Conservation (phyloP, 345 rosid genomes). For the Ceriops decandra region DNA sequence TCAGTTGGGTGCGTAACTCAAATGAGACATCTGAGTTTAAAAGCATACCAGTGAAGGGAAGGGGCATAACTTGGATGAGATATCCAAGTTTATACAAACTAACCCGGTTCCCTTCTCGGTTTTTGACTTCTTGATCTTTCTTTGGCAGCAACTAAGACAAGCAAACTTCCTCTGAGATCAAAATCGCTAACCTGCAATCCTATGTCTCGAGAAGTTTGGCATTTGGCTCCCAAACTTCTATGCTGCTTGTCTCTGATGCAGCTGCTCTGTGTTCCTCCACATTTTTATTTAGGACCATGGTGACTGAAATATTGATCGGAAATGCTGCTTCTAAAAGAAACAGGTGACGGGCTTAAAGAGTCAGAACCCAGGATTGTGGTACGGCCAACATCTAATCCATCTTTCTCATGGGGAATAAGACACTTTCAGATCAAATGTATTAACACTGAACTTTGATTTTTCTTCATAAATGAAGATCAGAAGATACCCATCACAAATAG, state of each 20-base stretch:
- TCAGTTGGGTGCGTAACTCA: slow-evolving; percentile 4
- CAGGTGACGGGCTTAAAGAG: neutral
- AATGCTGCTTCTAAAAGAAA: neutral
- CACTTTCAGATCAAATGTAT: slow-evolving; percentile 27
- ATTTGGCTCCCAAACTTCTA: slow-evolving; percentile 7
- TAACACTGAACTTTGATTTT: slow-evolving; percentile 29
- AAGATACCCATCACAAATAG: slow-evolving; percentile 32
- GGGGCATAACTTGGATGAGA: neutral
- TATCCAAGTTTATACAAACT: slow-evolving; percentile 4
- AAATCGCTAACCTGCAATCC: slow-evolving; percentile 16
- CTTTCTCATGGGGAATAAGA: slow-evolving; percentile 11
- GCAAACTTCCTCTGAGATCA: slow-evolving; percentile 18
- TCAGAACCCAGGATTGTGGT: slow-evolving; percentile 1
- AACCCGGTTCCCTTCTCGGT: slow-evolving; percentile 22
- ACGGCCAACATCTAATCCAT: slow-evolving; percentile 11
- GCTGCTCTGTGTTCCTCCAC: neutral
- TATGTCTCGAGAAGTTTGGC: slow-evolving; percentile 18
- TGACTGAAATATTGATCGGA: slow-evolving; percentile 4
- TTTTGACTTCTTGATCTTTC: slow-evolving; percentile 14
- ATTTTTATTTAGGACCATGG: slow-evolving; percentile 1
- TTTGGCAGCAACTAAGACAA: neutral
- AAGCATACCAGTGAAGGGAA: neutral
- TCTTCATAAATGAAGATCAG: slow-evolving; percentile 39
- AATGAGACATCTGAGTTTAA: neutral
- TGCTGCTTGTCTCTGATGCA: slow-evolving; percentile 1